Evolutionary conservation across 768 basidiomycete genomes (phyloP).

Genomic region (Austroboletus eburneus): DNA sequence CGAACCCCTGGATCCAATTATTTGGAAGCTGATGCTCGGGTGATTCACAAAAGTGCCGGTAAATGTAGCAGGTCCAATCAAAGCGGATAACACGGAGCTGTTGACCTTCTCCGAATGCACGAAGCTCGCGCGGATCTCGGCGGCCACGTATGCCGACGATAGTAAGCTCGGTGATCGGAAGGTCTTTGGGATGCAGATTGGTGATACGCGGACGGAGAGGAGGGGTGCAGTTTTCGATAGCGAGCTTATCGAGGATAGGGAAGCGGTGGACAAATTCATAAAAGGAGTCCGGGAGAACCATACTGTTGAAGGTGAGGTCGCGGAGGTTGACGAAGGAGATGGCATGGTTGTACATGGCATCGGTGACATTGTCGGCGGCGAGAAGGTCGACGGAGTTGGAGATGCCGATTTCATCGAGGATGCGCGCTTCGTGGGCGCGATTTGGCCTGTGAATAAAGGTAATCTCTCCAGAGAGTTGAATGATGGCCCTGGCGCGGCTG

Average conservation of each 20-base stretch:
- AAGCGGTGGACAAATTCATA: constrained; percentile 35
- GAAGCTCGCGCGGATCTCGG: constrained; percentile 21
- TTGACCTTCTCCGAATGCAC: constrained; percentile 34
- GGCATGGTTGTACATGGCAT: constrained; percentile 18
- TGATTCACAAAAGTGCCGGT: constrained; percentile 24
- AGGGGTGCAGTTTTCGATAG: constrained; percentile 38
- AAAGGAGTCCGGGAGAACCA: constrained; percentile 35
- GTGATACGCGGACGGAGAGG: constrained; percentile 19
- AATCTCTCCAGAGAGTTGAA: constrained; percentile 17
- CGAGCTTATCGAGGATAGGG: constrained; percentile 35
- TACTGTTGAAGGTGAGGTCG: constrained; percentile 35
- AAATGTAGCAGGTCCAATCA: constrained; percentile 40
- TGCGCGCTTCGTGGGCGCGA: constrained; percentile 24
- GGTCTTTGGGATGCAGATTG: constrained; percentile 26
- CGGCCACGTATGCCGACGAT: constrained; percentile 35
- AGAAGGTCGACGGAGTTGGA: constrained; percentile 19
- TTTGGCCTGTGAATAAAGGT: constrained; percentile 11
- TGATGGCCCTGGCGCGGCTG: constrained; percentile 22
- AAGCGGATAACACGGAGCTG: constrained; percentile 40
- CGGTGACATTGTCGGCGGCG: constrained; percentile 14
- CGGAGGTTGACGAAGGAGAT: constrained; percentile 32
- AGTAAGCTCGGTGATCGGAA: constrained; percentile 42
- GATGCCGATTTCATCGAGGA: constrained; percentile 20
- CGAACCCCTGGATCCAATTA: constrained; percentile 15
- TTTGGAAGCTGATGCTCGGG: constrained; percentile 1